These are phyloP conservation scores for Nannochloropsis salina DNA, from an alignment of 108 stramenopile species.

Conservation along the genomic window DNA sequence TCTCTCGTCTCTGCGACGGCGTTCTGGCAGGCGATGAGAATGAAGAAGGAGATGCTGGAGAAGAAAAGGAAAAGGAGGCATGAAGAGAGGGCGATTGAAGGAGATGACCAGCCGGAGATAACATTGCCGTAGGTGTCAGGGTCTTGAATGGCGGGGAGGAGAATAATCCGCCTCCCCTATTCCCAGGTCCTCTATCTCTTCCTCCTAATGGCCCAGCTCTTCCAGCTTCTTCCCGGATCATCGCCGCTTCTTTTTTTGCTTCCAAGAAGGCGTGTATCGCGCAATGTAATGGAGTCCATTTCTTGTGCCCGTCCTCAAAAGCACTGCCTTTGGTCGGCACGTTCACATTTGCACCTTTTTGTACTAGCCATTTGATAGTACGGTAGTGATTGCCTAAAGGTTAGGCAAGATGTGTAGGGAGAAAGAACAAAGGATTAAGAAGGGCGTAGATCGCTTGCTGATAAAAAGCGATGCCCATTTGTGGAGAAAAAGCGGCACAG, in stretches of 20 bases:
- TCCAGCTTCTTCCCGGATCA: not conserved
- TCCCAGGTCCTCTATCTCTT: not conserved
- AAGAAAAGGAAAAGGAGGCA: not conserved
- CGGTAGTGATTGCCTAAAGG: not conserved
- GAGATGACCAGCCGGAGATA: not conserved
- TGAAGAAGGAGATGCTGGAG: not conserved
- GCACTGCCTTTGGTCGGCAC: not conserved
- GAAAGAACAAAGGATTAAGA: too few species aligned
- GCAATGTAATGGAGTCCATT: not conserved
- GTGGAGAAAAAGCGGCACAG: too few species aligned
- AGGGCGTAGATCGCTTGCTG: too few species aligned
- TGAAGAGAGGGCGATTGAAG: not conserved
- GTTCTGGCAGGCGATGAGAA: not conserved
- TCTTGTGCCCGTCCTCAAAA: not conserved
- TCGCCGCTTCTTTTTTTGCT: not conserved
- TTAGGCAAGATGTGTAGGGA: not conserved
- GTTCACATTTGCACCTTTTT: not conserved
- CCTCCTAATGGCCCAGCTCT: not conserved
- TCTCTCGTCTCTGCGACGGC: not conserved
- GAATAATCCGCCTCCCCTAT: not conserved
- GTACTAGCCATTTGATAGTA: not conserved
- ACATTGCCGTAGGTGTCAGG: not conserved
- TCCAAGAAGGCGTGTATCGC: not conserved
- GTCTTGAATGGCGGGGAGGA: not conserved
- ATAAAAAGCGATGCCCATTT: too few species aligned